Conservation (phyloP, 306 rosid genomes). For the Pterocarpus santalinus region DNA sequence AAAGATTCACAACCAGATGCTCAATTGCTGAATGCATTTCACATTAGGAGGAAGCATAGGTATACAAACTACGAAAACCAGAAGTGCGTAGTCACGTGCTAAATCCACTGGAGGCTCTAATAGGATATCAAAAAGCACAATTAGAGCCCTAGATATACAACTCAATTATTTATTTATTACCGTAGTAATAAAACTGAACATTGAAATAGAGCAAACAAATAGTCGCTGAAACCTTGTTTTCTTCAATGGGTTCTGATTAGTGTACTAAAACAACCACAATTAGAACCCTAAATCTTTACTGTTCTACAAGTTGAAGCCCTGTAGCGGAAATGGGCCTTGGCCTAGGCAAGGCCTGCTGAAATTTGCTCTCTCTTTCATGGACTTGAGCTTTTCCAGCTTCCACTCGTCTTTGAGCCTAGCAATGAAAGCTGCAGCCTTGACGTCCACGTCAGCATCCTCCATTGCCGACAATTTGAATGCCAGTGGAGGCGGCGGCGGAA, state of each 20-base stretch:
- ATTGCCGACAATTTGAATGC: too few species aligned
- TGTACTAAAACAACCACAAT: not conserved
- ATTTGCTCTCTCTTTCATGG: conserved; percentile 23
- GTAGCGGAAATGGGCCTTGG: not conserved
- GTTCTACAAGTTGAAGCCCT: not conserved
- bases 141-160: not conserved
- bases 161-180: not conserved
- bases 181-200: not conserved
- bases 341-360: conserved; percentile 1
- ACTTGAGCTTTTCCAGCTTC: conserved; percentile 35
- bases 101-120: conserved; percentile 10
- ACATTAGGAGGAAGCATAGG: too few species aligned
- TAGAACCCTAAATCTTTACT: not conserved
- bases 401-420: conserved; percentile 5
- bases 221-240: not conserved
- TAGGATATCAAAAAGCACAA: conserved; percentile 34
- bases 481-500: too few species aligned
- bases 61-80: not conserved
- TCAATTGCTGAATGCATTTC: too few species aligned
- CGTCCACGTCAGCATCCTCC: too few species aligned
- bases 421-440: conserved; percentile 28
- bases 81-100: too few species aligned
- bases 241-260: not conserved
- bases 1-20: too few species aligned
- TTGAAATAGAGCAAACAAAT: not conserved